Conservation (phyloP, 495 filamentous ascomycete species). For the Hypoxylon crocopeplum region DNA sequence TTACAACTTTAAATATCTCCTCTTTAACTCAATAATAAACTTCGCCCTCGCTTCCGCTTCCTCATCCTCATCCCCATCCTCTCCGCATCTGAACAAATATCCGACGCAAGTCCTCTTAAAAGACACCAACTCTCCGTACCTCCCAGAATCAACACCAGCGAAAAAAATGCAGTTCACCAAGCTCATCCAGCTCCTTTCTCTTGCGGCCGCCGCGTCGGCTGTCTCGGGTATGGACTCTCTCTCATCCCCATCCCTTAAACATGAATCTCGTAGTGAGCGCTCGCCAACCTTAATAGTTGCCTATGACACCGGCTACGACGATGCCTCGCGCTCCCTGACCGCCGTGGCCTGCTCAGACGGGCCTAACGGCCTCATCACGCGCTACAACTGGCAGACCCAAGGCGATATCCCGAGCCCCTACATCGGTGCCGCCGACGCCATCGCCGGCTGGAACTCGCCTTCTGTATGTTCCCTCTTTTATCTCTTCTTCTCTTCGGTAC, state of each 20-base stretch:
- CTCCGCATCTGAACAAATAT: neutral
- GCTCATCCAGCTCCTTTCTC: slow-evolving; percentile 34
- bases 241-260: no score
- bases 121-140: neutral
- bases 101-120: neutral
- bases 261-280: no score
- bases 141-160: neutral
- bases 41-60: slow-evolving; percentile 6
- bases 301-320: slow-evolving; percentile 67
- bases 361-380: slow-evolving; percentile 62
- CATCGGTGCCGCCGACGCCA: slow-evolving; percentile 68
- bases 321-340: slow-evolving; percentile 51
- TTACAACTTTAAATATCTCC: slow-evolving; percentile 23
- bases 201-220: slow-evolving; percentile 33
- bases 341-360: slow-evolving; percentile 65
- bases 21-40: slow-evolving; percentile 6
- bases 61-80: neutral
- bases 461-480: slow-evolving; percentile 20
- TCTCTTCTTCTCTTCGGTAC: neutral
- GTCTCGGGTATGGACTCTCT: slow-evolving; percentile 5
- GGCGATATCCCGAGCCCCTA: slow-evolving; percentile 59
- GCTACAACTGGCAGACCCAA: slow-evolving; percentile 56
- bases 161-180: slow-evolving; percentile 61
- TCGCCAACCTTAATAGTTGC: slow-evolving; percentile 55
- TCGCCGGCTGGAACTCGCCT: slow-evolving; percentile 64